Base-by-base conservation (phyloP, 129 eudicot species). In the Ambrosia trifida region DNA sequence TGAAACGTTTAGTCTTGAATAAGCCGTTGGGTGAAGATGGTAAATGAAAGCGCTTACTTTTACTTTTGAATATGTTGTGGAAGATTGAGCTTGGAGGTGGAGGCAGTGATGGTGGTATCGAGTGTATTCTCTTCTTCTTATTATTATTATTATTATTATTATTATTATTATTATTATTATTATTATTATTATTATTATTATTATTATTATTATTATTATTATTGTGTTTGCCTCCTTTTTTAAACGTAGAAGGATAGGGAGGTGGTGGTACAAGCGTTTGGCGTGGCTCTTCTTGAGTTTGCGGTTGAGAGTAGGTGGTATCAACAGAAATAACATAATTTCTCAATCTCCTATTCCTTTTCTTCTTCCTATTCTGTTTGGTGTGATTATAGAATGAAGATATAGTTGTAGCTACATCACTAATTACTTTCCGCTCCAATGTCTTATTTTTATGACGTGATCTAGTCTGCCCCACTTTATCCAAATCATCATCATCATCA, bases 41-140 rank as follows among this genome's bases (percentile, higher is more conserved):
- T 8, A 86, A 44, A 18, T 52, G 44, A 74, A 83, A 81, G 4
- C 87, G 83, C 56, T 83, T 84, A 52, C 81, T 83, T 74, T 83
- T 85, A 73, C 30, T 61, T 85, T 85, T 89, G 87, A 89, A 89
- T n/a, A 86, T 17, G 67, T 84, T 89, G 47, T 81, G 79, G 81
- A 86, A 84, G 14, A 89, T 86, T 16, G 91, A 86, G 75, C 38
- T 77, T 1, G 88, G 93, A 0, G 83, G 96, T 0, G 84, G 91
- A 0, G 78, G 88, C 0, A 83, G 83, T 1, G 78, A 63, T 10
- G 85, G 64, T 28, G 83, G 43, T 18, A 6, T 76, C 0, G 89
- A 87, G 28, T 91, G 85, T 41, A 87, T 78, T 59, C 79, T 78
- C 66, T 90, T n/a, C n/a, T n/a, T n/a, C n/a, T n/a, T 35, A 35